Conservation (phyloP, 164 flowering plant genomes). For the Dillenia suffruticosa region DNA sequence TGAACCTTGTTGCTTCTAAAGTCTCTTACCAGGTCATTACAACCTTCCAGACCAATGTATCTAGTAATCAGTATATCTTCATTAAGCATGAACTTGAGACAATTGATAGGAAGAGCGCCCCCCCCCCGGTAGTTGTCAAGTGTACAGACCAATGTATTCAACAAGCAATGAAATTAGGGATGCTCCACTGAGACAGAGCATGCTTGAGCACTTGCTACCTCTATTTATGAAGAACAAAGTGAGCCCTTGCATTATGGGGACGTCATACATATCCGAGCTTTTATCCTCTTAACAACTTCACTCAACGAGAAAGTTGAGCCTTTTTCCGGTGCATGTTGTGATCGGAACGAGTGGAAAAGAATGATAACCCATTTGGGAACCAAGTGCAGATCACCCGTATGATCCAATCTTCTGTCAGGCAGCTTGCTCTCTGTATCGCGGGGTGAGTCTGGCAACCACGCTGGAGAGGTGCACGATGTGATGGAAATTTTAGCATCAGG, state of each 20-base stretch:
- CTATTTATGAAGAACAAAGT: conserved; percentile 75
- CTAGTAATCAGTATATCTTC: conserved; percentile 69
- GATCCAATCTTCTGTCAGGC: conserved; percentile 86
- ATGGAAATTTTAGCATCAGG: conserved; percentile 75
- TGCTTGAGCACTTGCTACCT: conserved; percentile 77
- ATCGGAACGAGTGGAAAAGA: conserved; percentile 98
- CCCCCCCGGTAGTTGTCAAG: conserved; percentile 75
- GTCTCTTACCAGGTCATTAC: conserved; percentile 80
- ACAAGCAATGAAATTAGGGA: conserved; percentile 66
- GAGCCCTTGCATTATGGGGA: conserved; percentile 86
- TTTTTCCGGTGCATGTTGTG: conserved; percentile 74
- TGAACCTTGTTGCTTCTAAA: conserved; percentile 81
- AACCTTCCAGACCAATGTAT: conserved; percentile 87
- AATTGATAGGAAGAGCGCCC: conserved; percentile 66
- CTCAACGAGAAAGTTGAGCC: conserved; percentile 26
- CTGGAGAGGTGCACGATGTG: conserved; percentile 79
- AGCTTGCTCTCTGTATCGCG: conserved; percentile 62
- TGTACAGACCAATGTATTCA: conserved; percentile 98
- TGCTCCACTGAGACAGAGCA: conserved; percentile 46
- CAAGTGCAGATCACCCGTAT: conserved; percentile 58
- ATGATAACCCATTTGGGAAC: conserved; percentile 91
- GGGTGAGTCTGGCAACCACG: conserved; percentile 95
- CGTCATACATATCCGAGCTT: conserved; percentile 94
- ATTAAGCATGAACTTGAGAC: conserved; percentile 67
- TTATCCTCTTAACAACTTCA: conserved; percentile 78